Base-by-base conservation (phyloP, 805 yeast species). In the Candida silvicultrix region DNA sequence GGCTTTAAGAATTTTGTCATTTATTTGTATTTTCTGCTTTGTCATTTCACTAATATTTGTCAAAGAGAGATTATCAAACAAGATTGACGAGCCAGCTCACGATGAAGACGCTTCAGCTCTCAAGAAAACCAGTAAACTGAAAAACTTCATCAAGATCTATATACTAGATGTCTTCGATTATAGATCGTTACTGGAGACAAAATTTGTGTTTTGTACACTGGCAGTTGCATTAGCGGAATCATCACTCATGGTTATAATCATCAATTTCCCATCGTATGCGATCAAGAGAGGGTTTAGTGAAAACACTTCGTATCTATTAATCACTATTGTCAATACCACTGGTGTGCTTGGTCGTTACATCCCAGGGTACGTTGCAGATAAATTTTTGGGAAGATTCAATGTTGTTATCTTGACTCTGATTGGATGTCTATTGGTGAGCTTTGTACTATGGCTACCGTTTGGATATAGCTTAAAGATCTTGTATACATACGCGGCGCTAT, bases 1-100 rank as follows among this genome's bases (percentile, higher is more conserved):
- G 85, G 81, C 85, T 0, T 71, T 80, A 34, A 65, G 86, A 55
- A 68, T 72, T 2, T 52, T 80, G 32, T 79, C 77, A 6, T 69
- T 80, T 40, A 55, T 78, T 3, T 74, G 75, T 47, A 52, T 71
- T 2, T 64, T 55, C 4, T 69, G 77, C 45, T 58, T 73, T 31
- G 28, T 56, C 1, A 38, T 59, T 10, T 64, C 79, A 0, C 49
- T 65, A 5, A 29, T 67, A 0, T 52, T 76, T 12, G 68, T 69
- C 1, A 68, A 58, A 40, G 80, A 77, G 49, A 68, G 77, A 50
- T 49, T 67, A 2, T 81, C 43, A 58, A 74, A 56, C 12, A 32
- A 32, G 18, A 5, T 5, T 5, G 45, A 56, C 53, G 41, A 43
- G 50, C n/a, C n/a, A n/a, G n/a, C n/a, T n/a, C n/a, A n/a, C n/a